Evolutionary conservation across 78 protist species (phyloP), one percentile per base, ranked within the genome.

Genomic region (Dictyostelium firmibasis): DNA sequence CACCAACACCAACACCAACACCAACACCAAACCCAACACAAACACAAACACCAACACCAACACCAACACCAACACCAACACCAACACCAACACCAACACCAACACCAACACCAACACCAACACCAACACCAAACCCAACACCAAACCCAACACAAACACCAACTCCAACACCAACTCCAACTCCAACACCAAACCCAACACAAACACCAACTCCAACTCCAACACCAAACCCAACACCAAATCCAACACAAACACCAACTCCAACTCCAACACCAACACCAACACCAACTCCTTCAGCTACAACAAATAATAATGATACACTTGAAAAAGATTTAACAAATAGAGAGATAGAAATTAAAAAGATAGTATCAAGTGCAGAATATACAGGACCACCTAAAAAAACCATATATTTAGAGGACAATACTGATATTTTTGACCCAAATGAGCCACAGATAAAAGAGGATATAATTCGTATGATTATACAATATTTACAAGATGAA

Each of bases 401-500:
- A 31, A 67, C 94, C 4, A 89, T 89, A 31, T 89, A 89, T 69
- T 50, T 89, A 29, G 94, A 81, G 57, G 94, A 89, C 31, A 78
- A 89, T 20, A 67, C 83, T 4, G 29, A 57, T 85, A 81, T 89
- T 44, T 89, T 89, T 47, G 94, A 89, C 31, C 82, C 81, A 13
- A 69, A 27, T 20, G 94, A 89, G 9, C 82, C 86, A 31, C 86
- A 78, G 33, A 83, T 89, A 13, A 89, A 89, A 47, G 94, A 96
- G 70, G 98, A 97, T 74, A 91, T 97, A 57, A 43, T 97, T 29
- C 92, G 95, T 23, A 47, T 95, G 81, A 96, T 97, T 76, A 44
- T 88, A 14, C 97, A 96, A 83, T 97, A 94, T 62, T 84, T 96
- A 11, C 94, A 96, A 64, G 93, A 95, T 43, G 97, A 97, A 20